Conservation (phyloP, 192 early-diverging fungal genomes). For the Gaertneriomyces semiglobifer region DNA sequence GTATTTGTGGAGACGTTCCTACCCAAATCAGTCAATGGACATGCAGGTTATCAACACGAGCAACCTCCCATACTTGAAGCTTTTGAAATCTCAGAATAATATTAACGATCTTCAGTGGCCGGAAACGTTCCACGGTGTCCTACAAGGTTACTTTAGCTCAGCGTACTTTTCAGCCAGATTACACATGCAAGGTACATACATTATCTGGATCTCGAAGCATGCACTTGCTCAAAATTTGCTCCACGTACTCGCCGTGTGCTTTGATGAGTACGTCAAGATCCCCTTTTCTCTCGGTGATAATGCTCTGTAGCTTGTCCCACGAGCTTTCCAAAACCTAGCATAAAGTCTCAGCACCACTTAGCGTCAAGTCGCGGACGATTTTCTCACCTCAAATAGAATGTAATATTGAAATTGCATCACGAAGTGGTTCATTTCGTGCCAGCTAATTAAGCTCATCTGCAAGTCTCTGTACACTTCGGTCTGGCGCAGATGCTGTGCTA, state of each 20-base stretch:
- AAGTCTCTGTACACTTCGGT: constrained; percentile 46
- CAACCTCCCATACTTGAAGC: constrained; percentile 19
- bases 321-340: constrained; percentile 76
- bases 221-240: constrained; percentile 60
- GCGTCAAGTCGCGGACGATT: background rate
- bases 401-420: constrained; percentile 92
- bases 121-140: constrained; percentile 4
- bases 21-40: constrained; percentile 6
- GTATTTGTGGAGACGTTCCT: constrained; percentile 30
- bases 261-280: constrained; percentile 80
- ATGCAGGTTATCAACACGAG: background rate
- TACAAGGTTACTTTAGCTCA: background rate
- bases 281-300: constrained; percentile 53
- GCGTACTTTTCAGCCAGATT: background rate
- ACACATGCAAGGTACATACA: constrained; percentile 9
- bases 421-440: constrained; percentile 91
- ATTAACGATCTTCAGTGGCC: constrained; percentile 59
- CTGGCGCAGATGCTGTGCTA: constrained; percentile 15
- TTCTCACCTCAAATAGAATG: constrained; percentile 79
- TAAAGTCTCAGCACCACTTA: background rate
- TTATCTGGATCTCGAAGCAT: constrained; percentile 42
- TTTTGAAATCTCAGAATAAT: constrained; percentile 59
- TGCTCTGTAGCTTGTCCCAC: constrained; percentile 73
- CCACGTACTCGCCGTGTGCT: constrained; percentile 74
- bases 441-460: constrained; percentile 64